Conservation (phyloP, 108 stramenopile genomes). For the Skeletonema menzelii region DNA sequence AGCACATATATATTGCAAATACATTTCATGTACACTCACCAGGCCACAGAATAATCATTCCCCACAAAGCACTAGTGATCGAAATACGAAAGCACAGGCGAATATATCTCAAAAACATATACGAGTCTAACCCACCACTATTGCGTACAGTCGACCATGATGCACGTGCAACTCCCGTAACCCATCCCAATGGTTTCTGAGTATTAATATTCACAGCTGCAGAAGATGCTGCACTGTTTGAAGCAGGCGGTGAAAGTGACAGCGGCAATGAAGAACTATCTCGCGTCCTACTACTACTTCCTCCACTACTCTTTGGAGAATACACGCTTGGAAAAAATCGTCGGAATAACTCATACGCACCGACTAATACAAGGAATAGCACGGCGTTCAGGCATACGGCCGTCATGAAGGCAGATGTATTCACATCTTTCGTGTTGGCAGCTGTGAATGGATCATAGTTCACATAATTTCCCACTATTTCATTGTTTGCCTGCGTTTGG, state of each 20-base stretch:
- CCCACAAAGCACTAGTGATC: constrained; percentile 55
- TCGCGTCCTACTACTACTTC: background rate
- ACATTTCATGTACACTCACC: background rate
- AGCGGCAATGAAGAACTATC: background rate
- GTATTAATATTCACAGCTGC: constrained; percentile 36
- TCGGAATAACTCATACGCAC: constrained; percentile 70
- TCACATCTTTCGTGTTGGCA: constrained; percentile 59
- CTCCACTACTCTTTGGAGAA: constrained; percentile 40
- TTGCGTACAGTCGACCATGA: constrained; percentile 73
- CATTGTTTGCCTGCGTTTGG: constrained; percentile 8
- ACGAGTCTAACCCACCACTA: constrained; percentile 63
- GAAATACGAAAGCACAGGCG: constrained; percentile 61
- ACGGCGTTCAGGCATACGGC: constrained; percentile 66
- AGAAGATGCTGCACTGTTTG: background rate
- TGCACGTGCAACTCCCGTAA: constrained; percentile 59
- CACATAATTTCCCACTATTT: background rate
- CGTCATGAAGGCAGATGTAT: constrained; percentile 75
- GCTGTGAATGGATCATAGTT: constrained; percentile 25
- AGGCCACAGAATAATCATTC: constrained; percentile 56
- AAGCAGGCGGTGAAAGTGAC: background rate
- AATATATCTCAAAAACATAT: constrained; percentile 70
- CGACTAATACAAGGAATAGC: constrained; percentile 68
- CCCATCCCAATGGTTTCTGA: constrained; percentile 69
- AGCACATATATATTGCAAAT: background rate
- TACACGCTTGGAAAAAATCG: constrained; percentile 73